Percentiles rank a stretch among this genome's conserved stretches.
Evolutionary conservation across 371 early-diverging fungal genomes (phyloP).

Genomic region (Syncephalastrum sp.): DNA sequence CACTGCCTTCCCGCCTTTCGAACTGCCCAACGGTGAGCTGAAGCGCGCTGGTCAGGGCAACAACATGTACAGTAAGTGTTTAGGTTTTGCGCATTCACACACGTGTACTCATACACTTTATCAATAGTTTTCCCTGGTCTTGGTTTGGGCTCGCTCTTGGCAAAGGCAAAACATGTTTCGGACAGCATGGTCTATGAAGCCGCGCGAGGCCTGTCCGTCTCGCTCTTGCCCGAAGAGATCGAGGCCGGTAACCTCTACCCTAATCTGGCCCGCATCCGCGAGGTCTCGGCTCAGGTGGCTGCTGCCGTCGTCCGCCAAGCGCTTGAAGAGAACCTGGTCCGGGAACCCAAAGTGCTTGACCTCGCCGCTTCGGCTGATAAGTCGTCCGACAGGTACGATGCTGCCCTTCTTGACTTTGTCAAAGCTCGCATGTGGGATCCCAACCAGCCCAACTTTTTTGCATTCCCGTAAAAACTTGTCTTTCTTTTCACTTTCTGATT

Average conservation of each 20-base stretch:
- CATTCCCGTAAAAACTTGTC: slow-evolving; percentile 1
- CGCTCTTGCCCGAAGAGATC: slow-evolving; percentile 69
- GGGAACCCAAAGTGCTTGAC: slow-evolving; percentile 1
- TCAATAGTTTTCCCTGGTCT: slow-evolving; percentile 74
- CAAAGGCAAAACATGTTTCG: slow-evolving; percentile 67
- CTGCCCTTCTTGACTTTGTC: slow-evolving; percentile 12
- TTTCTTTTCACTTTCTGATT: too few relatives aligned
- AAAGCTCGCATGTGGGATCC: slow-evolving; percentile 19
- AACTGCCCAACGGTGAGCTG: slow-evolving; percentile 58
- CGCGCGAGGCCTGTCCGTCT: slow-evolving; percentile 78
- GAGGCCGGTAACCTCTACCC: slow-evolving; percentile 76
- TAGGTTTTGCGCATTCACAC: too few relatives aligned
- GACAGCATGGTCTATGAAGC: slow-evolving; percentile 80
- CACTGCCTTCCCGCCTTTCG: slow-evolving; percentile 85
- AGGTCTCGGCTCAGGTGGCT: slow-evolving; percentile 77
- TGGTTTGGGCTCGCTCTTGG: slow-evolving; percentile 80
- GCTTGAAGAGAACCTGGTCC: slow-evolving; percentile 51
- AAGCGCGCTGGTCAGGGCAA: slow-evolving; percentile 19
- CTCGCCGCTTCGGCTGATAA: slow-evolving; percentile 2
- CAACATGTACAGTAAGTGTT: slow-evolving; percentile 17
- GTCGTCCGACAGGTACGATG: background rate
- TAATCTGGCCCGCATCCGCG: slow-evolving; percentile 77
- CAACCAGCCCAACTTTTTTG: slow-evolving; percentile 11
- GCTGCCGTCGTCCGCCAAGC: slow-evolving; percentile 72
- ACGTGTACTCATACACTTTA: too few relatives aligned